Evolutionary conservation across 345 rosid genomes (phyloP), one percentile per base, ranked within the genome.

Genomic region (Bruguiera parviflora): DNA sequence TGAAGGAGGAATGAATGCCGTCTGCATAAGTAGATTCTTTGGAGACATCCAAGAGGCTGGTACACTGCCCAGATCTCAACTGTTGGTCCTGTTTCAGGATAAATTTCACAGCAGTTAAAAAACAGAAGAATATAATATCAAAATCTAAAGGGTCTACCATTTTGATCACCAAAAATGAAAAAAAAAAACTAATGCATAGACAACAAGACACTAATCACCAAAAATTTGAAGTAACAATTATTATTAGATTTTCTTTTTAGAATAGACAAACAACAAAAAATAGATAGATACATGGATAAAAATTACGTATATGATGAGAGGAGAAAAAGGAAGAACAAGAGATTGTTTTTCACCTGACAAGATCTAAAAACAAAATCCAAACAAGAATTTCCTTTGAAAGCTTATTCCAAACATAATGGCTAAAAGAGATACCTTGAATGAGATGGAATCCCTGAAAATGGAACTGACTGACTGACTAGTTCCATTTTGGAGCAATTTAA

Each of bases 401-500:
- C 49, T 43, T 43, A 43, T 43, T 43, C 49, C 16, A 43, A 43
- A 43, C 18, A 43, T 13, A 43, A 13, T 4, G 19, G 16, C 47
- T 27, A 51, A 53, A 52, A 58, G 20, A 46, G 58, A 58, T 78
- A 87, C 89, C 91, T 81, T 71, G 31, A 43, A 19, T 49, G 71
- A 71, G 19, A 65, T 64, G 53, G 71, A 57, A 31, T 64, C 75
- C 57, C 37, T 51, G 61, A 25, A 71, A 65, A 65, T 71, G 75
- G 80, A 67, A 51, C 27, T 39, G 43, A 67, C 69, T 43, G 61
- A 76, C 53, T 19, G 58, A 61, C 66, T 69, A 37, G 73, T 56
- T 70, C 86, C 91, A 78, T 80, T 78, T 74, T 90, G 88, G 74
- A 89, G 77, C 4, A 79, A 81, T 68, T 78, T 84, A 65, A 87